Base-by-base conservation (phyloP, 768 basidiomycete species). In the Leccinum uliginosum region DNA sequence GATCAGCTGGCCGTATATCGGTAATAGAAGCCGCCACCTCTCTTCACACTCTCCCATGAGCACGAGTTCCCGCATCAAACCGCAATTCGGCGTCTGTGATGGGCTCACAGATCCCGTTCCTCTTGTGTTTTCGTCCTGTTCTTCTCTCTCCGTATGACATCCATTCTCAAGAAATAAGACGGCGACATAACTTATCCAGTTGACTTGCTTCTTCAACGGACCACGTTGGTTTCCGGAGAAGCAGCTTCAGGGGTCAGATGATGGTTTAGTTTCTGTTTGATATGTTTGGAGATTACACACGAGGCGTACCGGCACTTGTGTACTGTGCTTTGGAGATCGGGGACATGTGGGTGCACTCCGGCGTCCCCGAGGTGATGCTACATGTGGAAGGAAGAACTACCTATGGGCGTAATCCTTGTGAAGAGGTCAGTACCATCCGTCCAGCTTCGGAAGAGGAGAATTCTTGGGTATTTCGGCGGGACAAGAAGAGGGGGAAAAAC, bases 31-130 rank as follows among this genome's bases (percentile, higher is more conserved):
- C 69, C 57, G 66, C 69, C 10, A 76, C 76, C 65, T 75, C 76
- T 65, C 65, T 69, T 80, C 21, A 68, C 71, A 57, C 62, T 23
- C 67, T 80, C 5, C 66, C 71, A 19, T 67, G 80, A 15, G 70
- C 65, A 44, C 60, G 67, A 29, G 74, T 81, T 26, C 73, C 75
- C 45, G 24, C 45, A 46, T 46, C 45, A 43, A 19, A 43, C 40
- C 40, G 40, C 40, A 43, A 19, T 11, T 43, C 40, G 40, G 40
- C 40, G 8, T n/a, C 40, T 19, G 19, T 43, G 34, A 34, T 34
- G 40, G 10, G 11, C 10, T 43, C 40, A 43, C 40, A 19, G 40
- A 43, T 43, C 17, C 40, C 19, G 19, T 43, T 43, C 14, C 19
- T 6, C 11, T 43, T 46, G 10, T 19, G 19, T 43, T 43, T 43